Base-by-base conservation (phyloP, 306 rosid genomes). In the Trifolium fragiferum region DNA sequence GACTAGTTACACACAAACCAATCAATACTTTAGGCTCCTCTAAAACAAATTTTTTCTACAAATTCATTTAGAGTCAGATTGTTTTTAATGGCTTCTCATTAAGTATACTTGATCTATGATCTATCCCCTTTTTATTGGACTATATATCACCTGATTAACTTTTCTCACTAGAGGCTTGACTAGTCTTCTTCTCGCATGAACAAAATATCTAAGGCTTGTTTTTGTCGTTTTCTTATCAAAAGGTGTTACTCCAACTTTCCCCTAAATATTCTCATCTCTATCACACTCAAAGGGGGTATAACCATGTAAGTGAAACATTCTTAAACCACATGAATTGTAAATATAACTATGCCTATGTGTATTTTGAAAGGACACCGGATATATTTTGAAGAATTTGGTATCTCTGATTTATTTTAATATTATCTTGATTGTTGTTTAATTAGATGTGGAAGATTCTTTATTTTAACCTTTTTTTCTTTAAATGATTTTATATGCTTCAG, bases 401-500 rank as follows among this genome's bases (percentile, higher is more conserved):
- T 49, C 35, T 67, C 68, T 66, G 46, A 51, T 70, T 47, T 33
- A 72, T 73, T 37, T 55, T 66, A 67, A 38, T 76, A 44, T 68
- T 76, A 11, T 47, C 30, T 23, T 70, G 81, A 70, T 80, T 78
- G 63, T 59, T 75, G 46, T 67, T 21, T 70, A 60, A 51, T 55
- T 60, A 76, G 65, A 62, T 47, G 35, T 44, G 32, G 37, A 53
- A 40, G 51, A 54, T 68, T 73, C 43, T 80, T 55, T 51, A 57
- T 62, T 64, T 58, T 74, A 27, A 58, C 33, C 62, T 4, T 74
- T 77, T 76, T 66, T 53, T 9, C 37, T 70, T 65, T 62, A 81
- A 74, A 67, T 73, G 59, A 37, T 80, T 79, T 75, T 66, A 60
- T 66, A 75, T 83, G 61, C 74, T 73, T 65, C 87, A 94, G 99